phyloP scores from a whole-genome alignment of 768 basidiomycete species.

The Mycena latifolia region DNA sequence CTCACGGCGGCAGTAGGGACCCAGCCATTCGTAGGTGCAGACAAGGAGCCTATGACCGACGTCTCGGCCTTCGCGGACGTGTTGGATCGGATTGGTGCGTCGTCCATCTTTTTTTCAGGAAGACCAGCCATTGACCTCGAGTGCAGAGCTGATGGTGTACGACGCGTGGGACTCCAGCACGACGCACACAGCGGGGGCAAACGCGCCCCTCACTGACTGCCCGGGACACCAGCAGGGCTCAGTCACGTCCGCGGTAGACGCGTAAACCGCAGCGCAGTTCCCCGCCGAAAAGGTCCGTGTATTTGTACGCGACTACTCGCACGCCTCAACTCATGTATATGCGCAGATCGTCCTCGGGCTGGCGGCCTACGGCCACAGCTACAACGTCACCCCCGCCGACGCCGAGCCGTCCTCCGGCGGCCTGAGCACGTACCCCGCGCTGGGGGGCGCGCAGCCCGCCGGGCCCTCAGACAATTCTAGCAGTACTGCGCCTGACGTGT shows the following conservation, averaged over 20 bases:
- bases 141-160: constrained; percentile 72
- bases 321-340: neutral
- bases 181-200: constrained; percentile 79
- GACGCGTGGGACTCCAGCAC: constrained; percentile 68
- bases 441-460: neutral
- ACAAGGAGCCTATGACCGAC: constrained; percentile 62
- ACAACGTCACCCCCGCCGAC: constrained; percentile 50
- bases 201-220: constrained; percentile 89
- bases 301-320: no score
- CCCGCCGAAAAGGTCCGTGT: constrained; percentile 56
- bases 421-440: constrained; percentile 58
- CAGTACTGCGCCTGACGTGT: constrained; percentile 65
- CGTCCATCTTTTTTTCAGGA: no score
- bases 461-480: constrained; percentile 32
- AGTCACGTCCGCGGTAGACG: constrained; percentile 74
- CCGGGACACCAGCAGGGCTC: constrained; percentile 70
- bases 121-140: no score
- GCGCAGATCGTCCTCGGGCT: constrained; percentile 83
- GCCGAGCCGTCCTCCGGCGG: constrained; percentile 49
- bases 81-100: constrained; percentile 76
- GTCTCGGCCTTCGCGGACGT: no score
- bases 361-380: constrained; percentile 87
- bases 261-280: constrained; percentile 85
- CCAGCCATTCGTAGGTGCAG: constrained; percentile 70
- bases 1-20: constrained; percentile 77